phyloP scores from a whole-genome alignment of 345 rosid genomes.

The Ailanthus altissimus region DNA sequence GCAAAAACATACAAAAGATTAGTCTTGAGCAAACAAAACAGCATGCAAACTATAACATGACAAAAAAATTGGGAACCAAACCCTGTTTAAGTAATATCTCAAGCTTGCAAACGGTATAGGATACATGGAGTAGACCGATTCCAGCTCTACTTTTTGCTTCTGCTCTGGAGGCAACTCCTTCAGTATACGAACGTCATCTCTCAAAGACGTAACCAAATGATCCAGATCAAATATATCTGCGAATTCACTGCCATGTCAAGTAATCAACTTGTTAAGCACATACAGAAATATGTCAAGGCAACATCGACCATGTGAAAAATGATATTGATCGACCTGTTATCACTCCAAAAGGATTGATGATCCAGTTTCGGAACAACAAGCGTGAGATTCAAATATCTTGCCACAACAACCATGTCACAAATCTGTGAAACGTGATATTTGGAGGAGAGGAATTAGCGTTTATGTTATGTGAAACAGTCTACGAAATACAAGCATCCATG shows the following conservation, averaged over 20 bases:
- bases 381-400: conserved; percentile 34
- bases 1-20: not conserved
- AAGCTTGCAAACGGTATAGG: conserved; percentile 14
- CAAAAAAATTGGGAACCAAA: not conserved
- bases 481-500: not conserved
- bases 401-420: conserved; percentile 38
- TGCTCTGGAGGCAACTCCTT: conserved; percentile 44
- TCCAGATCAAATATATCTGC: conserved; percentile 53
- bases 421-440: conserved; percentile 21
- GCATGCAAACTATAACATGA: not conserved
- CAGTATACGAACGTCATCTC: conserved; percentile 47
- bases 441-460: too few species aligned
- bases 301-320: too few species aligned
- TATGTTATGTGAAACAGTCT: too few species aligned
- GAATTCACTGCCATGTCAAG: conserved; percentile 37
- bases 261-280: not conserved
- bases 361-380: conserved; percentile 42
- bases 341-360: conserved; percentile 36
- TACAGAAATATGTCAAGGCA: too few species aligned
- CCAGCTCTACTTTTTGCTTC: conserved; percentile 21
- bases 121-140: conserved; percentile 3
- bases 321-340: conserved; percentile 19
- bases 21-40: not conserved
- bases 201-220: conserved; percentile 47
- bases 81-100: conserved; percentile 15